phyloP scores from a whole-genome alignment of 306 rosid species.

The Quercus parvula region DNA sequence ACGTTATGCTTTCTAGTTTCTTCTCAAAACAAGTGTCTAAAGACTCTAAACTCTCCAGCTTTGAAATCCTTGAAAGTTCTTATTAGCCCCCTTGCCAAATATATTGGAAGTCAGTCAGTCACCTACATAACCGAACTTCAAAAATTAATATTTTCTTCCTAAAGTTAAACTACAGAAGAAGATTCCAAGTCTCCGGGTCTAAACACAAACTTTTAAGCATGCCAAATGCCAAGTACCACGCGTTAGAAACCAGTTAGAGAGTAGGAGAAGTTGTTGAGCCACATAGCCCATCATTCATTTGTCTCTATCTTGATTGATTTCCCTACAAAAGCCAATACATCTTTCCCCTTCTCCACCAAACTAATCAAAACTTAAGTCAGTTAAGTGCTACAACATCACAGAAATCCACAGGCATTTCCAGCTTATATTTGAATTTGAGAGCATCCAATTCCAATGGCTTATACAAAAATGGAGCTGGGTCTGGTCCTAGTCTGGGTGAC shows the following conservation, averaged over 20 bases:
- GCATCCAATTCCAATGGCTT: constrained; percentile 38
- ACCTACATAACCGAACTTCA: constrained; percentile 35
- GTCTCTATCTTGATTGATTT: constrained; percentile 33
- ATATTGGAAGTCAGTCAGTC: constrained; percentile 14
- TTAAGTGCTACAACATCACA: neutral
- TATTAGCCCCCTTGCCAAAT: neutral
- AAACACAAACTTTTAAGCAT: constrained; percentile 14
- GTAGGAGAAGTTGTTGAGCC: constrained; percentile 60
- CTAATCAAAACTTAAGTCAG: neutral
- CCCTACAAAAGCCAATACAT: constrained; percentile 38
- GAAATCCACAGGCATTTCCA: constrained; percentile 3
- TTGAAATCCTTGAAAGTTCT: neutral
- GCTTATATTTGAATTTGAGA: neutral
- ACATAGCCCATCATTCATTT: constrained; percentile 26
- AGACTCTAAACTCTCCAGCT: too few relatives aligned
- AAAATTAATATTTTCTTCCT: neutral
- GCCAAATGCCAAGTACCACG: neutral
- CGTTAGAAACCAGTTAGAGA: constrained; percentile 8
- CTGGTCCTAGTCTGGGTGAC: constrained; percentile 27
- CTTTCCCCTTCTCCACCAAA: neutral
- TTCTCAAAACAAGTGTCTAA: neutral
- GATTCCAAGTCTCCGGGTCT: constrained; percentile 4
- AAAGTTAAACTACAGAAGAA: neutral
- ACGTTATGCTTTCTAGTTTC: neutral
- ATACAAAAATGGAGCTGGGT: constrained; percentile 16